These are phyloP conservation scores for Dunaliella primolecta DNA, from an alignment of 139 green algal genomes.

Conservation along the genomic window DNA sequence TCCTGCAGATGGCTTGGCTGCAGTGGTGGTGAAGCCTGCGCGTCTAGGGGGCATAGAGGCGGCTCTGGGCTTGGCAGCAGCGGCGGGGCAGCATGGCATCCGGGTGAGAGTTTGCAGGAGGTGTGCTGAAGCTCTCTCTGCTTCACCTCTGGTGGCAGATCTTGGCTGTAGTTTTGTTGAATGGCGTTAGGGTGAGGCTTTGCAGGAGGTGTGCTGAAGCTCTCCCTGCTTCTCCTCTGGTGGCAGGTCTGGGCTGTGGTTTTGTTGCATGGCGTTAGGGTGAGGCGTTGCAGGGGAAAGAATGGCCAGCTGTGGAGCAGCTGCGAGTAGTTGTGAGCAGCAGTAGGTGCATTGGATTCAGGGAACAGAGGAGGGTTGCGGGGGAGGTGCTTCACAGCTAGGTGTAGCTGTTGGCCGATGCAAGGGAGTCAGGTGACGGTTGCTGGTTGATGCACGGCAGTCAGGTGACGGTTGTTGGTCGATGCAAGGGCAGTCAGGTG, in stretches of 20 bases:
- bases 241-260: background rate
- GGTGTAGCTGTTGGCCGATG: no score
- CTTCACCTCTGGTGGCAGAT: background rate
- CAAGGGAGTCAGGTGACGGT: no score
- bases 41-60: constrained; percentile 70
- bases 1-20: constrained; percentile 45
- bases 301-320: no score
- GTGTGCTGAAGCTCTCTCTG: no score
- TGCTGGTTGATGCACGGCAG: no score
- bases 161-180: constrained; percentile 49
- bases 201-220: constrained; percentile 52
- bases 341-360: no score
- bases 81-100: constrained; percentile 38
- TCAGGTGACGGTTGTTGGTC: no score
- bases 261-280: background rate
- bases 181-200: constrained; percentile 55
- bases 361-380: no score
- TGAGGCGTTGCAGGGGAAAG: no score
- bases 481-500: no score
- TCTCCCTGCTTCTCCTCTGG: background rate
- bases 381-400: no score
- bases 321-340: no score
- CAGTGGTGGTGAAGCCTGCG: constrained; percentile 78
- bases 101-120: constrained; percentile 12
- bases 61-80: constrained; percentile 33